Conservation (phyloP, 306 rosid species). For the Vigna trinervia region DNA sequence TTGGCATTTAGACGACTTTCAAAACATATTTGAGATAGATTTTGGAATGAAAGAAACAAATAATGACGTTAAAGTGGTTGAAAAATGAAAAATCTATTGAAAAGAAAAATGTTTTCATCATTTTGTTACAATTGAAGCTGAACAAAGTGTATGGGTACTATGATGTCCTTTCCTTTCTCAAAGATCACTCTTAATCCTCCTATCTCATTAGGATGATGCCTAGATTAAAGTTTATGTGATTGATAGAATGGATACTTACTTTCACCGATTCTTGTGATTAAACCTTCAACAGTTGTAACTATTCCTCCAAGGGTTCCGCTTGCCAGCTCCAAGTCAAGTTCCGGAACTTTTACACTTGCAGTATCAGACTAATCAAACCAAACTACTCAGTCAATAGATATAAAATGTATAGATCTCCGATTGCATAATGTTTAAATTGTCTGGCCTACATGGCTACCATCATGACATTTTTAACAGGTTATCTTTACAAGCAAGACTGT, state of each 20-base stretch:
- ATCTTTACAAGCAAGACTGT: constrained; percentile 20
- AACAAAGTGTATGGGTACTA: constrained; percentile 16
- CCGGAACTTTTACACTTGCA: constrained; percentile 59
- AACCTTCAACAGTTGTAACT: constrained; percentile 86
- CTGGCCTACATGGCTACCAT: constrained; percentile 15
- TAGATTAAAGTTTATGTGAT: not conserved
- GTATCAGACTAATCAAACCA: constrained; percentile 57
- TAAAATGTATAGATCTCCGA: not conserved
- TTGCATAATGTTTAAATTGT: constrained; percentile 2
- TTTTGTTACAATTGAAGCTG: constrained; percentile 32
- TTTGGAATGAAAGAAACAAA: constrained; percentile 1
- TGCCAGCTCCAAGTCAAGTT: constrained; percentile 85
- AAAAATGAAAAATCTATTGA: constrained; percentile 1
- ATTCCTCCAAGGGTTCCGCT: constrained; percentile 61
- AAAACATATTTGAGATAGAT: constrained; percentile 23
- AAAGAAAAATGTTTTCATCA: not conserved
- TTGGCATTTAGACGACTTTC: constrained; percentile 9
- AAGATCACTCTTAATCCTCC: not conserved
- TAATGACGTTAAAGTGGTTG: not conserved
- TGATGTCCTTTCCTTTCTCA: constrained; percentile 31
- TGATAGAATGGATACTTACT: constrained; percentile 47
- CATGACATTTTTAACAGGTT: constrained; percentile 9
- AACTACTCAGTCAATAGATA: constrained; percentile 11
- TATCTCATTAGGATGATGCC: not conserved
- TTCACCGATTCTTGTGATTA: constrained; percentile 57